These are phyloP conservation scores for Salicornia ramosissima DNA, from an alignment of 148 eudicot species.

Conservation along the genomic window DNA sequence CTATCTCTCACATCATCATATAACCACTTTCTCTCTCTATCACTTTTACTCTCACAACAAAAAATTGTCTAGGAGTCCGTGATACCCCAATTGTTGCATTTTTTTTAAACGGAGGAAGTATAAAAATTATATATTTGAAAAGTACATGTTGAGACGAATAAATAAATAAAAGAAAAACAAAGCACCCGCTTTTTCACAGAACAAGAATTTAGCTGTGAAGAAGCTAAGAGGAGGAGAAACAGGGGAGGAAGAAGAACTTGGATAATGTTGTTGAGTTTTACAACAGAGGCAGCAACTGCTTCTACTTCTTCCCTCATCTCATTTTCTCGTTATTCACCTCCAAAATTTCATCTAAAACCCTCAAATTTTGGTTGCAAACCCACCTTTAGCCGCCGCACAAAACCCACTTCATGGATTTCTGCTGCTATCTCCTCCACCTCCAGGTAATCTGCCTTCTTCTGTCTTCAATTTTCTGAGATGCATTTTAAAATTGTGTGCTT, in stretches of 20 bases:
- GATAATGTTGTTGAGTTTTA: conserved; percentile 61
- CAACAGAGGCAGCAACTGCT: conserved; percentile 28
- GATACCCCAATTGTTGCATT: too few species aligned
- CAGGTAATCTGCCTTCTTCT: conserved; percentile 25
- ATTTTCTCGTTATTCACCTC: conserved; percentile 9
- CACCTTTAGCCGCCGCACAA: conserved; percentile 26
- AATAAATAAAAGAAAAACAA: too few species aligned
- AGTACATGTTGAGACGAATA: too few species aligned
- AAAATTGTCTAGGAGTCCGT: too few species aligned
- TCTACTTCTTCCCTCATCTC: conserved; percentile 31
- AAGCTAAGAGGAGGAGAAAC: conserved; percentile 1
- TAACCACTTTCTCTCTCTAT: too few species aligned
- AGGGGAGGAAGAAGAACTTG: background rate
- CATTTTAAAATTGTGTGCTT: conserved; percentile 6
- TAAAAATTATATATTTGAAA: too few species aligned
- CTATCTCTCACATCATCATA: too few species aligned
- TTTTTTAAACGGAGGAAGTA: too few species aligned
- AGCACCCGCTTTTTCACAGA: too few species aligned
- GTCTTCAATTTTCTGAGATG: background rate
- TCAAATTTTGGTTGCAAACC: conserved; percentile 29
- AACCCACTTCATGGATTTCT: conserved; percentile 25
- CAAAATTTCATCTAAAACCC: conserved; percentile 19
- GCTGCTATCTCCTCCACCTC: conserved; percentile 33
- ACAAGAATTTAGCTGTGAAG: too few species aligned
- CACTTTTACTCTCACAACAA: too few species aligned